Evolutionary conservation across 192 early-diverging fungal species (phyloP), one percentile per base, ranked within the genome.

Genomic region (Phlyctochytrium bullatum): DNA sequence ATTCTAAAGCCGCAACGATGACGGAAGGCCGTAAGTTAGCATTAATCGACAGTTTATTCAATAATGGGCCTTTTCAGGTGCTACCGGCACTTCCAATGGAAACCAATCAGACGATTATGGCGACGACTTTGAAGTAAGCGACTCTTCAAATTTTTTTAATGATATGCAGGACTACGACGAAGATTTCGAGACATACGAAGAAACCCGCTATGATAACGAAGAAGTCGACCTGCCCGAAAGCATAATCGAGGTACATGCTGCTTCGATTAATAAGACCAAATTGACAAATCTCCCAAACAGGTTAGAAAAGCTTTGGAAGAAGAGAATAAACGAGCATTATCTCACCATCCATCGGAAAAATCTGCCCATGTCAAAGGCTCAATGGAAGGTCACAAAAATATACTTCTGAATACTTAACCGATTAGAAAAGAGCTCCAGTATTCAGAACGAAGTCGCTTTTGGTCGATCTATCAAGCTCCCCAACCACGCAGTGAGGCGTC

Each of bases 301-400:
- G 70, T 83, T n/a, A 61, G 69, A 28, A 68, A 70, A 36, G 78
- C 81, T 10, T 28, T 78, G 40, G 40, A 71, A 40, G 77, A 52
- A 32, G 81, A 83, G 66, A 80, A 83, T 54, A 57, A 80, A 34
- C 62, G 72, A n/a, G 78, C 71, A 17, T 76, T 74, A n/a, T 64
- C 65, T 3, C 63, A 64, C 4, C 68, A 76, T 40, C 34, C n/a
- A 25, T 14, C 61, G 36, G 6, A 35, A 31, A 31, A 25, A 25
- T 25, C 12, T 6, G 14, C 54, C 27, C 54, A 10, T 10, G 27
- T 25, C 27, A 60, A 3, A 1, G 65, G 30, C n/a, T 47, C 53
- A 33, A 59, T 27, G 30, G 16, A 32, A 30, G 29, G 29, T 58
- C 12, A 51, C 23, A 27, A 32, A 32, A 20, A 34, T 25, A 34